Base-by-base conservation (phyloP, 2,329 filamentous ascomycete genomes). In the Penicillium sclerotigenum region DNA sequence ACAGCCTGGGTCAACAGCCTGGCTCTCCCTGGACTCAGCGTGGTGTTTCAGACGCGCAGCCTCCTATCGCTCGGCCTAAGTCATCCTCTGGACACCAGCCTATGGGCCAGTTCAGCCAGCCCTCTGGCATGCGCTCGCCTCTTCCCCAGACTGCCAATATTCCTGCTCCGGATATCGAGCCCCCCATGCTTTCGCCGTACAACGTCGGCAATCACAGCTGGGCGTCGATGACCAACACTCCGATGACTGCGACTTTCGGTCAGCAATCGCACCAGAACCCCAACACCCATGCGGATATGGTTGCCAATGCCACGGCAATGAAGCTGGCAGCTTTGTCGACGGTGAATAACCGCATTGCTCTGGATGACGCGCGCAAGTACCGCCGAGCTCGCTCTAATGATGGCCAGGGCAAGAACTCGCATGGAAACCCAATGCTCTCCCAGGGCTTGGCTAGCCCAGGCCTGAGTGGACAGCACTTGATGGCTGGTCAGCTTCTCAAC, bases 181-280 rank as follows among this genome's bases (percentile, higher is more conserved):
- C 96, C 68, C 91, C 92, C 3, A 77, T 96, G 60, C 80, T 99
- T 56, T 97, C 94, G 18, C 94, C 94, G 0, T 80, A 86, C 68
- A 86, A 84, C 59, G 81, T 87, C 34, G 83, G 87, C 50, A 91
- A 91, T 71, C 91, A 90, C 54, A 97, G 94, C 79, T 99, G 94
- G 94, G 94, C 94, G 24, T 97, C 94, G 9, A 96, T 97, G 89
- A 87, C 95, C 61, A 97, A 96, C 77, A 99, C 94, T 2, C 94
- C 94, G 2, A 95, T 97, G 89, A 90, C 93, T 5, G 79, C 90
- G 38, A 93, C 87, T 63, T 99, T 97, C 74, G 87, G 83, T 61
- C 74, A 81, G 58, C 81, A 80, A 65, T 67, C 71, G 45, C 65
- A 61, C 48, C 66, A 66, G 40, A 67, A 65, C 34, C 62, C 64